Evolutionary conservation across 306 rosid species (phyloP).

Genomic region (Luffa acutangula): DNA sequence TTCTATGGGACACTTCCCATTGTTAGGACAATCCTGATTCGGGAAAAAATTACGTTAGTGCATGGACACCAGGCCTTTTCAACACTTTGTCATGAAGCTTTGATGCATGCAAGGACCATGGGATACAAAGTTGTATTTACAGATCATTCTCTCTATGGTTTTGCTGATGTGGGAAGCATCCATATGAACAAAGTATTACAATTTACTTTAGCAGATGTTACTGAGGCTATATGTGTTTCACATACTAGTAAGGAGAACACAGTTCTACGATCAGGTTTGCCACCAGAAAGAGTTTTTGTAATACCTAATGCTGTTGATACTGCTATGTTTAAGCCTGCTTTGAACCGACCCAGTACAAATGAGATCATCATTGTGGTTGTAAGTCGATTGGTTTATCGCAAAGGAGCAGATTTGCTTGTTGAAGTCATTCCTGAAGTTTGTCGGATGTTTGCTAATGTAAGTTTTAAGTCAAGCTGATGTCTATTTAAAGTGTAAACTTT

Average conservation of each 20-base stretch:
- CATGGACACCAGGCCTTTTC: slow-evolving; percentile 98
- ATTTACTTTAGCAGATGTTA: slow-evolving; percentile 85
- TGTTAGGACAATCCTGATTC: slow-evolving; percentile 65
- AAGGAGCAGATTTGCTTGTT: slow-evolving; percentile 89
- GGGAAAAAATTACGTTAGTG: slow-evolving; percentile 67
- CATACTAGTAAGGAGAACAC: slow-evolving; percentile 97
- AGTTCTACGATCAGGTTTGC: slow-evolving; percentile 76
- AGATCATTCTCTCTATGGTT: slow-evolving; percentile 90
- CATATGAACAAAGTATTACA: slow-evolving; percentile 98
- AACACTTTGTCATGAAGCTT: slow-evolving; percentile 83
- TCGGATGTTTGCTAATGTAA: slow-evolving; percentile 55
- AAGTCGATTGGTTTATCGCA: slow-evolving; percentile 82
- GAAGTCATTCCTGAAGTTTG: slow-evolving; percentile 97
- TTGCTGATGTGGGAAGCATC: slow-evolving; percentile 81
- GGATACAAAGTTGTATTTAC: slow-evolving; percentile 84
- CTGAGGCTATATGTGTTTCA: slow-evolving; percentile 90
- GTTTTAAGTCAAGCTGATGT: slow-evolving; percentile 13
- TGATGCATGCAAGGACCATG: slow-evolving; percentile 86
- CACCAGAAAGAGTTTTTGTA: slow-evolving; percentile 80
- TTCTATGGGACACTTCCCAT: slow-evolving; percentile 69
- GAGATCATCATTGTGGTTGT: slow-evolving; percentile 76
- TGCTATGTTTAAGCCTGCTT: slow-evolving; percentile 88
- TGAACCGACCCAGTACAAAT: slow-evolving; percentile 29
- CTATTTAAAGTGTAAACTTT: neutral
- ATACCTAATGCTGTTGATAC: slow-evolving; percentile 94